Percentiles rank a stretch among this genome's conserved stretches.
Conservation (phyloP, 2,329 filamentous ascomycete species). For the Polytolypa hystricis region DNA sequence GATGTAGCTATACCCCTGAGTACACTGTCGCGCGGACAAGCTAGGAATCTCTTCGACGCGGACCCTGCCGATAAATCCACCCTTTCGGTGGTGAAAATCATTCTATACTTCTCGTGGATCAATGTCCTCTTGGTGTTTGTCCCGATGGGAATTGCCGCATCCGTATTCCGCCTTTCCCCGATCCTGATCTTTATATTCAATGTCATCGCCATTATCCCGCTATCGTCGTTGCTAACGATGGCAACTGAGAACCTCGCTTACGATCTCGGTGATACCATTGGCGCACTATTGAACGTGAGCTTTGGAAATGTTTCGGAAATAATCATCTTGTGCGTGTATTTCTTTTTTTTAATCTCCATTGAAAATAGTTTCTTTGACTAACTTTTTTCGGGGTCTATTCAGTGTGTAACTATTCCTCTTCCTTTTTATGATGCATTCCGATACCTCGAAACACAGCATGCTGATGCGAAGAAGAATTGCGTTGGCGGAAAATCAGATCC, state of each 20-base stretch:
- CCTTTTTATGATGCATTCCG: too few species aligned
- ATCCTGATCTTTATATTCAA: constrained; percentile 63
- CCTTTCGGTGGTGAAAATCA: too few species aligned
- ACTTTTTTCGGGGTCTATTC: too few species aligned
- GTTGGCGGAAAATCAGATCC: constrained; percentile 55
- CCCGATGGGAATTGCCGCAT: constrained; percentile 26
- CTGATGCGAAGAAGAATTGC: not conserved
- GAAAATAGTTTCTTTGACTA: not conserved
- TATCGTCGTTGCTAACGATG: constrained; percentile 60
- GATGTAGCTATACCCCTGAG: too few species aligned
- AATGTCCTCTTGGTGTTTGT: constrained; percentile 34
- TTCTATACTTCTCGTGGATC: constrained; percentile 24
- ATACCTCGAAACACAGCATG: too few species aligned
- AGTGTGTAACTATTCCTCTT: too few species aligned
- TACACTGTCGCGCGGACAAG: too few species aligned
- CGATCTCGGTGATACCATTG: constrained; percentile 61
- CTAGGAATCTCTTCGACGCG: too few species aligned
- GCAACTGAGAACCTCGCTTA: constrained; percentile 68
- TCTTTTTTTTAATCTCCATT: not conserved
- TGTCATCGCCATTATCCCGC: constrained; percentile 61
- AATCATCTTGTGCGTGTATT: constrained; percentile 51
- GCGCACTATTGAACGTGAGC: constrained; percentile 63
- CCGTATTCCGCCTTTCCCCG: constrained; percentile 35
- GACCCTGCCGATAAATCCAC: too few species aligned
- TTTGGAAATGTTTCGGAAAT: constrained; percentile 71